These are phyloP conservation scores for Inga laurina DNA, from an alignment of 306 rosid species.

Conservation along the genomic window DNA sequence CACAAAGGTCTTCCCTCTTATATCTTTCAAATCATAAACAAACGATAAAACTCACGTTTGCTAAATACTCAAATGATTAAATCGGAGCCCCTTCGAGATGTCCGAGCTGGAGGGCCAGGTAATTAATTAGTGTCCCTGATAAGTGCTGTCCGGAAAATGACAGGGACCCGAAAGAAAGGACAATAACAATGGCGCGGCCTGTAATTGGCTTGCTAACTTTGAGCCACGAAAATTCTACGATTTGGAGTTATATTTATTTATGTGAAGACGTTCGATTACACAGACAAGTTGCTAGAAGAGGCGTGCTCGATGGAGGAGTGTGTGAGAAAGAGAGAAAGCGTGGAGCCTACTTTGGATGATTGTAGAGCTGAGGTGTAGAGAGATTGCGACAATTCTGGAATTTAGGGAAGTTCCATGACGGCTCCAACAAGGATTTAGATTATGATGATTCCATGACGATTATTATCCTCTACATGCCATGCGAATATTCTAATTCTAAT, in stretches of 20 bases:
- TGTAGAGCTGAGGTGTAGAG: not conserved
- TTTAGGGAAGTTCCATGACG: not conserved
- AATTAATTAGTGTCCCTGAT: not conserved
- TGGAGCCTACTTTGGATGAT: not conserved
- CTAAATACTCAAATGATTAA: not conserved
- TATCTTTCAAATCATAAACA: not conserved
- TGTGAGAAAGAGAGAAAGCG: not conserved
- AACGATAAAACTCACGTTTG: not conserved
- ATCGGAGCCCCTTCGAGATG: not conserved
- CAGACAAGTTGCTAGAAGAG: not conserved
- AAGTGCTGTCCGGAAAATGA: not conserved
- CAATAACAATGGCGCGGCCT: not conserved
- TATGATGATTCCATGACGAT: not conserved
- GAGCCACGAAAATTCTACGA: not conserved
- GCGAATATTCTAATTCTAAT: not conserved
- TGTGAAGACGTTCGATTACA: not conserved
- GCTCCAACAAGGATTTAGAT: not conserved
- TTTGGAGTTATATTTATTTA: not conserved
- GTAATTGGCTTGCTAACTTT: not conserved
- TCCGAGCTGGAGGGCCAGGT: not conserved
- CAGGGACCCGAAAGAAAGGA: not conserved
- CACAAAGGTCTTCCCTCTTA: not conserved
- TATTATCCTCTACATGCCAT: not conserved
- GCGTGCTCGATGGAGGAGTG: not conserved
- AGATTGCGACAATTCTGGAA: not conserved